phyloP scores from a whole-genome alignment of 2,329 filamentous ascomycete genomes.

The Chrysoporthe deuterocubensis region DNA sequence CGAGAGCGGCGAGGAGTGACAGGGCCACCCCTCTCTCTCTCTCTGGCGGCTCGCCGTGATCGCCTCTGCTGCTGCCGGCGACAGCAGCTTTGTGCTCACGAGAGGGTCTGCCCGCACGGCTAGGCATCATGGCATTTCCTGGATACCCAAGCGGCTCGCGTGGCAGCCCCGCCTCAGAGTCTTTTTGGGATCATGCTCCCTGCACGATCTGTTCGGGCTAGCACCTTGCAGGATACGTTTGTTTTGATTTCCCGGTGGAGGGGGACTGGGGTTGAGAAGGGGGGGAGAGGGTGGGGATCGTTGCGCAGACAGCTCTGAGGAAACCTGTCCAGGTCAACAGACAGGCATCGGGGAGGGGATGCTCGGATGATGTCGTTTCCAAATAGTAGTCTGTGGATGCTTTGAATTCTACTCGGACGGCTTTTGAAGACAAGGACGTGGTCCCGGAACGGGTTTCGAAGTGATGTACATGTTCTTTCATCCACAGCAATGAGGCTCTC shows the following conservation, averaged over 20 bases:
- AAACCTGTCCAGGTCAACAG: not conserved
- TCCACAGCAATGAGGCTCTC: not conserved
- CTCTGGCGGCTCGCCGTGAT: not conserved
- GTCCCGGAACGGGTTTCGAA: not conserved
- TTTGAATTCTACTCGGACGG: slow-evolving; percentile 11
- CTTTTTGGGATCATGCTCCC: too few species aligned
- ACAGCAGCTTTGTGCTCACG: not conserved
- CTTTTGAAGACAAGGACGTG: not conserved
- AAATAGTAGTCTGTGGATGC: slow-evolving; percentile 2
- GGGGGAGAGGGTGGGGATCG: not conserved
- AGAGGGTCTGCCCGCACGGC: not conserved
- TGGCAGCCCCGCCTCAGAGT: not conserved
- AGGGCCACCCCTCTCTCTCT: not conserved
- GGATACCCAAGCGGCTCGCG: slow-evolving; percentile 5
- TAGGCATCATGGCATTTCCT: not conserved
- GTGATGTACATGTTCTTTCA: not conserved
- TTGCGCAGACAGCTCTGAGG: not conserved
- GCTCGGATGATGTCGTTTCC: not conserved
- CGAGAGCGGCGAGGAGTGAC: slow-evolving; percentile 28
- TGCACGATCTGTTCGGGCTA: not conserved
- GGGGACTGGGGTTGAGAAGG: not conserved
- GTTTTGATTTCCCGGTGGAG: slow-evolving; percentile 15
- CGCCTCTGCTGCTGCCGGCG: not conserved
- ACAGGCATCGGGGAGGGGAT: not conserved
- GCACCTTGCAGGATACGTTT: slow-evolving; percentile 24